Base-by-base conservation (phyloP, 2,329 filamentous ascomycete species). In the Epichloe glyceriae region DNA sequence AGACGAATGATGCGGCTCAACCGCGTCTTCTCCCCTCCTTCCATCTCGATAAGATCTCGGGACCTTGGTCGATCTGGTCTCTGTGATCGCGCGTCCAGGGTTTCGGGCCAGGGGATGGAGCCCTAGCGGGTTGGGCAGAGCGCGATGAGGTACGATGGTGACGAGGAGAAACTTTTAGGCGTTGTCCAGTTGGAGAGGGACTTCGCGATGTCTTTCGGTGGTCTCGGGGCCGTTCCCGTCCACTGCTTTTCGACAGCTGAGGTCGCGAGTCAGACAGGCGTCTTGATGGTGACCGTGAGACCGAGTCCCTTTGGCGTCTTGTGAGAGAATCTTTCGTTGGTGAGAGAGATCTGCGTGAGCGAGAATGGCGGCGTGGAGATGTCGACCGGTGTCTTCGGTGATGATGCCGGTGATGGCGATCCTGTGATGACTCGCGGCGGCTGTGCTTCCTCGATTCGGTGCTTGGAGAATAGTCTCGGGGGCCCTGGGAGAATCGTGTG, bases 391-490 rank as follows among this genome's bases (percentile, higher is more conserved):
- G 52, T 46, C 52, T 38, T 48, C 20, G 50, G 34, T 43, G 45
- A 44, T 53, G 52, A n/a, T 49, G 49, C 7, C 58, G 50, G 49
- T 59, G 60, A 30, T 60, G 61, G 48, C 60, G 62, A 42, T 66
- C 61, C 52, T 63, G 62, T 20, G 67, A 60, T 17, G 65, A 64
- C 40, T 52, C 50, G 39, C 58, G 62, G 10, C 61, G 64, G 20
- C 60, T 58, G 51, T 62, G 62, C 47, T 62, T 64, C 54, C 60
- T 62, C 1, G 60, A 60, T 2, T 58, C 51, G 30, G 58, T 60
- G 47, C 70, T 68, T 51, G 66, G 67, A 54, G 68, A 69, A 53
- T 66, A 67, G 52, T 67, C 67, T 47, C 66, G 64, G 43, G 62
- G 65, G 50, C 64, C 64, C 63, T 50, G 57, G 72, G 71, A 20